Conservation (phyloP, 257 asterid species). For the Anisodus acutangulus region DNA sequence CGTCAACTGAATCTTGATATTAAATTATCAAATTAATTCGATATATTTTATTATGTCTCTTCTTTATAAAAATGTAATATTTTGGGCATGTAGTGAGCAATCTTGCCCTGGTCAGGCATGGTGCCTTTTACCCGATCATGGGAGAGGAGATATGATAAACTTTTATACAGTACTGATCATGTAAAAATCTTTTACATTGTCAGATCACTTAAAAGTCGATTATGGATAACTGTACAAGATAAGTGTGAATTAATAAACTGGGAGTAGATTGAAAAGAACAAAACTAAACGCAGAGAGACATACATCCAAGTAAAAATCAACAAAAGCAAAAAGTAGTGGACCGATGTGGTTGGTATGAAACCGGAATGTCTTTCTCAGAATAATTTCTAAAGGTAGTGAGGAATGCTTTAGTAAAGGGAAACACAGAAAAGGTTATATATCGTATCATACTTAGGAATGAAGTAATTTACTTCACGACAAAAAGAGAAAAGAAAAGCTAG, state of each 20-base stretch:
- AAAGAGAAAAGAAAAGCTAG: background rate
- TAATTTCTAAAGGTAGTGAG: conserved; percentile 23
- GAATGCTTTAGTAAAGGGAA: conserved; percentile 27
- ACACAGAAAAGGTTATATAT: conserved; percentile 6
- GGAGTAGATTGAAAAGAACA: too few species aligned
- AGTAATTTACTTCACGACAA: background rate
- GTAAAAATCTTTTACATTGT: background rate
- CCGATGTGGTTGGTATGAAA: conserved; percentile 24
- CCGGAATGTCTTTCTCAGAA: background rate
- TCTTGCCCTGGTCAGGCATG: background rate
- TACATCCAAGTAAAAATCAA: background rate
- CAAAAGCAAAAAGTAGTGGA: background rate
- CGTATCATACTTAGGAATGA: conserved; percentile 17
- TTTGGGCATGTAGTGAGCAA: background rate
- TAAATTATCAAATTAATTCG: background rate
- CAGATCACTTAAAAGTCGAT: background rate
- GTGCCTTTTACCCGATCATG: background rate
- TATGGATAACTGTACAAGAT: background rate
- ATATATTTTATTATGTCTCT: background rate
- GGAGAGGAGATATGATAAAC: background rate
- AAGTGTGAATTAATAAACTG: background rate
- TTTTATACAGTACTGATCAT: too few species aligned
- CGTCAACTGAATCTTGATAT: background rate
- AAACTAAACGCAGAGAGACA: too few species aligned
- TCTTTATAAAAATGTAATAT: background rate